Conservation (phyloP, 2,329 filamentous ascomycete genomes). For the Daldinia sp. region DNA sequence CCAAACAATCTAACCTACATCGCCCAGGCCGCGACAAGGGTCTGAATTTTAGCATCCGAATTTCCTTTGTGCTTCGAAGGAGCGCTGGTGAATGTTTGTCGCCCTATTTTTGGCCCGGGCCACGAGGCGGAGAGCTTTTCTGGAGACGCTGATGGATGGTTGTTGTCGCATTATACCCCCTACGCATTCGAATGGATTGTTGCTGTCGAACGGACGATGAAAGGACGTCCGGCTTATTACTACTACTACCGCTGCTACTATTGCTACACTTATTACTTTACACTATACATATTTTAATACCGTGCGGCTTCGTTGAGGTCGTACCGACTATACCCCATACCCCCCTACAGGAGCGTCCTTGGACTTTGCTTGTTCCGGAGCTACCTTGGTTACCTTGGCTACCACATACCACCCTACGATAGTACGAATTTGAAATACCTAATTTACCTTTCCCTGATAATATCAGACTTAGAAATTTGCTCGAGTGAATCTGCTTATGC, state of each 20-base stretch:
- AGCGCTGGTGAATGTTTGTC: conserved; percentile 19
- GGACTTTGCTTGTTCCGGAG: background rate
- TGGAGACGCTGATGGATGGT: conserved; percentile 27
- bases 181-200: conserved; percentile 39
- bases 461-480: background rate
- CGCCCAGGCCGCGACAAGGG: conserved; percentile 36
- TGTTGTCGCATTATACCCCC: conserved; percentile 44
- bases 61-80: conserved; percentile 27
- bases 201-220: conserved; percentile 21
- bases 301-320: conserved; percentile 5
- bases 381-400: too few species aligned
- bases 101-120: background rate
- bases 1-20: conserved; percentile 18
- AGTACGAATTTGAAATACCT: conserved; percentile 22
- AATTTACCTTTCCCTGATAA: background rate
- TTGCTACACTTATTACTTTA: background rate
- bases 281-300: conserved; percentile 12
- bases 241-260: background rate
- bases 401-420: conserved; percentile 13
- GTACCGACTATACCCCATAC: conserved; percentile 7
- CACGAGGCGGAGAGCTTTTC: conserved; percentile 19
- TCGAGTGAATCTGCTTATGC: background rate
- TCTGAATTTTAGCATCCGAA: conserved; percentile 20
- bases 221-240: conserved; percentile 16
- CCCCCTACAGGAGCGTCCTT: conserved; percentile 14